phyloP scores from a whole-genome alignment of 768 basidiomycete genomes.

The Termitomyces sp. region DNA sequence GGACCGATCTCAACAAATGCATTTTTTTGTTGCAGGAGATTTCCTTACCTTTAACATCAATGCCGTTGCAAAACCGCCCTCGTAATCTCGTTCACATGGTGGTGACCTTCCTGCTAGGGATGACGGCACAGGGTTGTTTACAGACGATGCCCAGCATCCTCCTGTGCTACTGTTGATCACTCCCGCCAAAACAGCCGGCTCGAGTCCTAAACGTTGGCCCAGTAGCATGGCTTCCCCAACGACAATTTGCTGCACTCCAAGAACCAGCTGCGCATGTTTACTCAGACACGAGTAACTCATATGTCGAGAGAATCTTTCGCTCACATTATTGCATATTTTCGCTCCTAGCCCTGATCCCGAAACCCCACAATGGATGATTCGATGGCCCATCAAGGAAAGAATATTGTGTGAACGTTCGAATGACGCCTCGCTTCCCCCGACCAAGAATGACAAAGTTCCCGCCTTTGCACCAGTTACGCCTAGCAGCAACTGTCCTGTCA shows the following conservation, averaged over 20 bases:
- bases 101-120: slow-evolving; percentile 71
- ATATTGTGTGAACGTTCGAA: slow-evolving; percentile 59
- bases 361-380: slow-evolving; percentile 80
- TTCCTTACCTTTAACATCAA: slow-evolving; percentile 76
- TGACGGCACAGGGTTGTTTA: slow-evolving; percentile 85
- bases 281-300: neutral
- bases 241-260: slow-evolving; percentile 80
- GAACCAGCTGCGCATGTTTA: slow-evolving; percentile 46
- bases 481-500: slow-evolving; percentile 23
- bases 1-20: neutral
- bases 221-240: slow-evolving; percentile 90
- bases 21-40: neutral
- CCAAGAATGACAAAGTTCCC: slow-evolving; percentile 88
- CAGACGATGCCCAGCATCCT: slow-evolving; percentile 77
- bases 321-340: slow-evolving; percentile 88
- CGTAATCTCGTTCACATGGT: slow-evolving; percentile 80
- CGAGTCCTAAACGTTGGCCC: slow-evolving; percentile 77
- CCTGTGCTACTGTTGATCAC: slow-evolving; percentile 88
- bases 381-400: slow-evolving; percentile 74
- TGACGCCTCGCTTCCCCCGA: slow-evolving; percentile 68
- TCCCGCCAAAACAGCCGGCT: slow-evolving; percentile 71
- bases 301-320: slow-evolving; percentile 22
- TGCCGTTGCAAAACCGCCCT: slow-evolving; percentile 81
- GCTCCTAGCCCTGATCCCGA: slow-evolving; percentile 83
- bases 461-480: slow-evolving; percentile 87